These are phyloP conservation scores for Hibiscus mutabilis DNA, from an alignment of 345 rosid species.

Conservation along the genomic window DNA sequence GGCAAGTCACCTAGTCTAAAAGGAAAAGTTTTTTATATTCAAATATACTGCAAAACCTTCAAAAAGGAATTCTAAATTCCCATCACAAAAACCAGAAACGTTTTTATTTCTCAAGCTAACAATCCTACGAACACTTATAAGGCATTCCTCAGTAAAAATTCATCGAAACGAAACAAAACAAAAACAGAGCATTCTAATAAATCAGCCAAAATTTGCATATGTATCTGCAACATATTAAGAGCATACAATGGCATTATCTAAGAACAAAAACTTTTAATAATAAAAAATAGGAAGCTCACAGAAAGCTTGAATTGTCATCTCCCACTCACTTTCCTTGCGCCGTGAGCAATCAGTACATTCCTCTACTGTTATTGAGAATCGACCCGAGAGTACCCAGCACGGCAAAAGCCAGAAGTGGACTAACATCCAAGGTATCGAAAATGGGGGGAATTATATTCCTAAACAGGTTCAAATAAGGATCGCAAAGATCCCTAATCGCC, in stretches of 20 bases:
- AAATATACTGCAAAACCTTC: no score
- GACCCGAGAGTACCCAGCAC: slow-evolving; percentile 70
- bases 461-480: slow-evolving; percentile 82
- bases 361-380: slow-evolving; percentile 46
- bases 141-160: neutral
- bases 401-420: slow-evolving; percentile 82
- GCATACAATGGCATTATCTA: neutral
- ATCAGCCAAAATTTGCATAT: neutral
- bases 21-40: no score
- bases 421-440: slow-evolving; percentile 72
- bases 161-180: neutral
- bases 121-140: neutral
- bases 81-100: neutral
- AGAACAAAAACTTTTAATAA: neutral
- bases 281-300: neutral
- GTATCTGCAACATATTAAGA: no score
- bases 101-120: neutral
- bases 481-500: slow-evolving; percentile 79
- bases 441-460: slow-evolving; percentile 81
- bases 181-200: neutral
- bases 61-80: neutral
- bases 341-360: slow-evolving; percentile 19
- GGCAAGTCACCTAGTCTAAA: no score
- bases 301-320: neutral
- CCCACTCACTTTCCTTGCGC: neutral